Evolutionary conservation across 2,329 filamentous ascomycete genomes (phyloP).

Genomic region (Fusarium haematococcum): DNA sequence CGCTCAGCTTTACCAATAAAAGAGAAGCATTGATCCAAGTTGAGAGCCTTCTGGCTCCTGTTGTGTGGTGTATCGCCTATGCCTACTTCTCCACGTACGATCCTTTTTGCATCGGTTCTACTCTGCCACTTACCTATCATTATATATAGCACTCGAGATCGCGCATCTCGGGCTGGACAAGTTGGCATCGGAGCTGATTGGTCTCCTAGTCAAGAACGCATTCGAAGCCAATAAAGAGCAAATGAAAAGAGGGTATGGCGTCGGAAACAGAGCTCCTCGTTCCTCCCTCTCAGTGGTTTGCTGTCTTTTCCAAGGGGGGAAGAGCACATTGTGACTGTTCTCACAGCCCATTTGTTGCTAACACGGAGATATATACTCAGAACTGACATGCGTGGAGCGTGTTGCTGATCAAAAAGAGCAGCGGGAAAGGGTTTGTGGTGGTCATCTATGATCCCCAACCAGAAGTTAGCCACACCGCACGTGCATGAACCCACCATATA

Average conservation of each 20-base stretch:
- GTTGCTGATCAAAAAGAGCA: not conserved
- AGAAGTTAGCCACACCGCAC: not conserved
- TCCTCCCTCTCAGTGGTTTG: not conserved
- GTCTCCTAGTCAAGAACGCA: not conserved
- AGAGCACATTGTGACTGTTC: not conserved
- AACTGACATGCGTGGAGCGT: not conserved
- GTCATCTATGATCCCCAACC: not conserved
- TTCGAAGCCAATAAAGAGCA: not conserved
- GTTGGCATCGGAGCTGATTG: not conserved
- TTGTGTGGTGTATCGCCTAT: no score
- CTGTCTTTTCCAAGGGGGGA: not conserved
- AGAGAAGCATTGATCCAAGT: no score
- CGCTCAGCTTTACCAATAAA: not conserved
- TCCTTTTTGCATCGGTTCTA: not conserved
- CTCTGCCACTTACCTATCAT: not conserved
- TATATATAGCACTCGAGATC: not conserved
- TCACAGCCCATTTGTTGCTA: not conserved
- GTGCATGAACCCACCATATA: no score
- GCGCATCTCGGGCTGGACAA: fast-evolving
- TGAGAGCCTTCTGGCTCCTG: no score
- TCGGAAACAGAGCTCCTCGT: not conserved
- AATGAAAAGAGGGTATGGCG: fast-evolving
- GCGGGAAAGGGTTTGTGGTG: not conserved
- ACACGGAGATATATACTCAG: not conserved
- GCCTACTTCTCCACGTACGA: not conserved